A percentile compares a stretch with the other conserved stretches of the same genome.
These are phyloP conservation scores for Globisporangium alternatum DNA, from an alignment of 352 stramenopile genomes.

Conservation along the genomic window DNA sequence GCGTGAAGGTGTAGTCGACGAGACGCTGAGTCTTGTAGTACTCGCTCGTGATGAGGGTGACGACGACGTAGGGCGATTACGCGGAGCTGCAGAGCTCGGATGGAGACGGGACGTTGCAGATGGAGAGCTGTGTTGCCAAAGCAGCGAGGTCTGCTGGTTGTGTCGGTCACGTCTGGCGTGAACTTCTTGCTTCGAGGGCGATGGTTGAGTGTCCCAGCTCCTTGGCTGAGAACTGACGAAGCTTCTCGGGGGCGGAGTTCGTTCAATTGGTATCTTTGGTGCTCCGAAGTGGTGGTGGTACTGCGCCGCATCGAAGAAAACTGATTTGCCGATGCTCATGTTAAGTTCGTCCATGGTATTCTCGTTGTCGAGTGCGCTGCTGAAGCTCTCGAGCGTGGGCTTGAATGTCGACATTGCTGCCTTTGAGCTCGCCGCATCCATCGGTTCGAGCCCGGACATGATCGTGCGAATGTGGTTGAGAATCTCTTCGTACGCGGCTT, in stretches of 20 bases:
- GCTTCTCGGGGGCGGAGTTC: background rate
- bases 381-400: conserved; percentile 34
- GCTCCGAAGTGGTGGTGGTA: conserved; percentile 32
- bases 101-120: background rate
- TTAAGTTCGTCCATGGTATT: conserved; percentile 28
- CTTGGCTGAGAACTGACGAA: background rate
- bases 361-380: conserved; percentile 25
- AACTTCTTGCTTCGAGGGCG: background rate
- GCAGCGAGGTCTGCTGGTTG: background rate
- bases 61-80: background rate
- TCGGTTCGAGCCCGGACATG: conserved; percentile 16
- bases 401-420: conserved; percentile 2
- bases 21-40: background rate
- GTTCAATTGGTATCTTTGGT: background rate
- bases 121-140: background rate
- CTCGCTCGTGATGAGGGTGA: background rate
- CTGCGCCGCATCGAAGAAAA: conserved; percentile 33
- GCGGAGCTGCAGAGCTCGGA: background rate
- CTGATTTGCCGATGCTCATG: conserved; percentile 40
- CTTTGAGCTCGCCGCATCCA: background rate
- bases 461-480: conserved; percentile 21
- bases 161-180: background rate
- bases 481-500: conserved; percentile 5
- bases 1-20: background rate
- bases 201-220: background rate